Conservation (phyloP, 2,329 filamentous ascomycete genomes). For the Cercospora sp. region DNA sequence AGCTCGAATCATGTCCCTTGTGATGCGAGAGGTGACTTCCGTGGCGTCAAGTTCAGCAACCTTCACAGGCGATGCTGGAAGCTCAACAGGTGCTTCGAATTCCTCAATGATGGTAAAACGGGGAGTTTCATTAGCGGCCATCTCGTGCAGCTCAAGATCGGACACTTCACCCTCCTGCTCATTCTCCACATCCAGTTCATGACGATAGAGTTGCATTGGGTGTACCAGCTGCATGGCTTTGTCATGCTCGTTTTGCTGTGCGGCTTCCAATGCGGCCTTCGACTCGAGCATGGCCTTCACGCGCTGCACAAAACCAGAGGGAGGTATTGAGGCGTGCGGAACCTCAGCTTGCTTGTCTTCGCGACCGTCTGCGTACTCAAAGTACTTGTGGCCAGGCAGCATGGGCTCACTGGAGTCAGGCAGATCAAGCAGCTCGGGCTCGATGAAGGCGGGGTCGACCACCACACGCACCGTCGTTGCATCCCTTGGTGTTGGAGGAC, state of each 20-base stretch:
- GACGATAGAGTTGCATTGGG: constrained; percentile 20
- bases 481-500: constrained; percentile 46
- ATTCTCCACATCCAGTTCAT: constrained; percentile 26
- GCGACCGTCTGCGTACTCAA: constrained; percentile 38
- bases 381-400: constrained; percentile 37
- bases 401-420: constrained; percentile 41
- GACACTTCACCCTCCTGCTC: constrained; percentile 22
- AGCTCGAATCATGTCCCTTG: constrained; percentile 40
- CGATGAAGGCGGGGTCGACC: constrained; percentile 40
- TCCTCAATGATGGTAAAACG: constrained; percentile 39
- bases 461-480: constrained; percentile 39
- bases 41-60: constrained; percentile 34
- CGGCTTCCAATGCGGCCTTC: constrained; percentile 36
- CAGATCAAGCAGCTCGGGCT: constrained; percentile 37
- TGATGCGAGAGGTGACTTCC: constrained; percentile 33
- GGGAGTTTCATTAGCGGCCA: constrained; percentile 36
- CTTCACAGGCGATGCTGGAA: constrained; percentile 39
- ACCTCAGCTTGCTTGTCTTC: constrained; percentile 40
- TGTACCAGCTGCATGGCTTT: constrained; percentile 21
- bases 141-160: constrained; percentile 35
- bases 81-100: constrained; percentile 37
- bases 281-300: constrained; percentile 48
- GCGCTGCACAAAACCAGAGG: constrained; percentile 44
- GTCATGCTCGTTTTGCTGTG: constrained; percentile 24
- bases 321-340: constrained; percentile 37